Conservation (phyloP, 495 filamentous ascomycete species). For the Aspergillus kassunensis region DNA sequence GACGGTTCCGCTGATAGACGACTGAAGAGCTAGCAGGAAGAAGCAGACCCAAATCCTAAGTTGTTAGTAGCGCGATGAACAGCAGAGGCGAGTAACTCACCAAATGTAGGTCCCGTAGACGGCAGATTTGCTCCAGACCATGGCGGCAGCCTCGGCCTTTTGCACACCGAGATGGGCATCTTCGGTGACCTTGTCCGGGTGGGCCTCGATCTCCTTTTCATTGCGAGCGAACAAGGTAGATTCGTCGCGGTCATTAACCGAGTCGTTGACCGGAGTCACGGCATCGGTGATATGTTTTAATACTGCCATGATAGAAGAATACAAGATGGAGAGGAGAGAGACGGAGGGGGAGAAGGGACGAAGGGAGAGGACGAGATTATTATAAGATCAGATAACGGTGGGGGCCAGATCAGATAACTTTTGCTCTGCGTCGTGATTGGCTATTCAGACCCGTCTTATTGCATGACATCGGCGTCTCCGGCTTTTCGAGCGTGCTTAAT, state of each 20-base stretch:
- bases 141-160: constrained; percentile 38
- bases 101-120: constrained; percentile 34
- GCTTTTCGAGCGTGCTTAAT: too few relatives aligned
- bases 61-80: background rate
- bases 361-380: background rate
- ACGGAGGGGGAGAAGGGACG: background rate
- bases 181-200: constrained; percentile 26
- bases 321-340: background rate
- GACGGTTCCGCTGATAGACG: constrained; percentile 27
- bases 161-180: constrained; percentile 37
- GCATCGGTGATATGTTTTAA: constrained; percentile 1
- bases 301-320: background rate
- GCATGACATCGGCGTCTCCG: too few relatives aligned
- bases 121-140: constrained; percentile 36
- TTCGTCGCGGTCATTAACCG: too few relatives aligned
- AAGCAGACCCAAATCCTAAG: constrained; percentile 43
- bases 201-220: constrained; percentile 27
- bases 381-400: too few relatives aligned
- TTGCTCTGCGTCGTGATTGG: too few relatives aligned
- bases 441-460: too few relatives aligned
- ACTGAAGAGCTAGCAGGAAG: constrained; percentile 41
- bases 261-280: constrained; percentile 7
- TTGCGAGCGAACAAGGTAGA: constrained; percentile 19
- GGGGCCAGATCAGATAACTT: too few relatives aligned
- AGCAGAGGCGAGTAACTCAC: constrained; percentile 17